Conservation (phyloP, 1,139 yeast species). For the Protomyces macrosporus region DNA sequence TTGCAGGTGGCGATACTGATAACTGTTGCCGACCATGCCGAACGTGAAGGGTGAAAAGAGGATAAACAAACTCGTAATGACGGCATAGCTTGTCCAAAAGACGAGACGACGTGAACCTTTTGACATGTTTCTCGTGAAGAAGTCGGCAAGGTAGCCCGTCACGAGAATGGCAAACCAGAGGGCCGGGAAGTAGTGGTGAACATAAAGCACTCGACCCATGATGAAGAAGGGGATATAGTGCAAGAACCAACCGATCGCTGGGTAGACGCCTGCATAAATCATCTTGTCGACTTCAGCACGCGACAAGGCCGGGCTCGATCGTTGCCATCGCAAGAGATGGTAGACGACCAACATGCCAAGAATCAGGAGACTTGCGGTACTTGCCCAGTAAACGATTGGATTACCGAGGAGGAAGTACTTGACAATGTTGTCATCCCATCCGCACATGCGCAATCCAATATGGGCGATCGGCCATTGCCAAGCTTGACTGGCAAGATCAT, state of each 20-base stretch:
- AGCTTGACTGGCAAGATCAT: conserved; percentile 81
- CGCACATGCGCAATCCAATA: conserved; percentile 90
- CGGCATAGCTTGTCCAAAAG: conserved; percentile 48
- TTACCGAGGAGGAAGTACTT: conserved; percentile 89
- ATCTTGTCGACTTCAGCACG: conserved; percentile 41
- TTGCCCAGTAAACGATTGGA: conserved; percentile 93
- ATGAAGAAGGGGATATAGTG: conserved; percentile 85
- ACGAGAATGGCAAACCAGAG: conserved; percentile 88
- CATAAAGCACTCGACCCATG: conserved; percentile 96
- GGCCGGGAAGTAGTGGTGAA: conserved; percentile 96
- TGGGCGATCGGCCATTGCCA: conserved; percentile 99
- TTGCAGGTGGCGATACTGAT: conserved; percentile 63
- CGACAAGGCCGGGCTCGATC: conserved; percentile 73
- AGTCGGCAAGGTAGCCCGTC: conserved; percentile 69
- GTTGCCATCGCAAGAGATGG: conserved; percentile 83
- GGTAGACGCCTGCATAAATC: conserved; percentile 78
- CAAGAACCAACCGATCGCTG: conserved; percentile 91
- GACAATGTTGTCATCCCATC: conserved; percentile 72
- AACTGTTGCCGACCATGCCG: conserved; percentile 83
- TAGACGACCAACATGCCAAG: conserved; percentile 55
- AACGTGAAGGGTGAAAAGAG: conserved; percentile 72
- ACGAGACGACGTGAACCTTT: conserved; percentile 38
- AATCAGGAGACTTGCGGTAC: conserved; percentile 60
- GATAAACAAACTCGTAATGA: conserved; percentile 63
- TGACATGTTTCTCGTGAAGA: conserved; percentile 44